These are phyloP conservation scores for Eucalyptus dawsonii DNA, from an alignment of 345 rosid species.

Conservation along the genomic window DNA sequence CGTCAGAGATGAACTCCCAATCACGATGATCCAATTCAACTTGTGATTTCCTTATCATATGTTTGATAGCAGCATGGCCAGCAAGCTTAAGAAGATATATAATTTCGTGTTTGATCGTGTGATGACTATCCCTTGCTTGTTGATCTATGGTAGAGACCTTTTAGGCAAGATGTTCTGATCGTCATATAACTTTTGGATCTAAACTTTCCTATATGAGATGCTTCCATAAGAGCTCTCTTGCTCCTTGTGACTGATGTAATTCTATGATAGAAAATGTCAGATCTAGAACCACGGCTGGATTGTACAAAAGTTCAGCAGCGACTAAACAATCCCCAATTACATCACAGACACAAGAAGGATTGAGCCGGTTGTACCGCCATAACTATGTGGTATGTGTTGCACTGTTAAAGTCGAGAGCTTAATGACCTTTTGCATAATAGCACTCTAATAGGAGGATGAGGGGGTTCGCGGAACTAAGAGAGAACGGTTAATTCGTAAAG, in stretches of 20 bases:
- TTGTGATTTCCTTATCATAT: background rate
- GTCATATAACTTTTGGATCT: too few species aligned
- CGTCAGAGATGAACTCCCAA: background rate
- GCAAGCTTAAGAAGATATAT: background rate
- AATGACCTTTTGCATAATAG: background rate
- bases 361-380: constrained; percentile 19
- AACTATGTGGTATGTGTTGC: too few species aligned
- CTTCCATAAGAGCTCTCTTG: too few species aligned
- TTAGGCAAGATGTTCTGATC: background rate
- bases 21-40: background rate
- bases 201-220: too few species aligned
- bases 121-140: background rate
- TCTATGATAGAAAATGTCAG: too few species aligned
- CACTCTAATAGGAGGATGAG: too few species aligned
- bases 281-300: too few species aligned
- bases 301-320: too few species aligned
- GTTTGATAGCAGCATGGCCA: background rate
- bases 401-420: too few species aligned
- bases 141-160: background rate
- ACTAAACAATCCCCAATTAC: constrained; percentile 4
- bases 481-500: too few species aligned
- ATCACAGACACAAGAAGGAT: constrained; percentile 41
- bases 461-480: too few species aligned
- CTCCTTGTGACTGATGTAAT: too few species aligned
- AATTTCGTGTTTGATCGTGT: background rate